phyloP scores from a whole-genome alignment of 1,284 basidiomycete genomes.

The Moesziomyces sp. region DNA sequence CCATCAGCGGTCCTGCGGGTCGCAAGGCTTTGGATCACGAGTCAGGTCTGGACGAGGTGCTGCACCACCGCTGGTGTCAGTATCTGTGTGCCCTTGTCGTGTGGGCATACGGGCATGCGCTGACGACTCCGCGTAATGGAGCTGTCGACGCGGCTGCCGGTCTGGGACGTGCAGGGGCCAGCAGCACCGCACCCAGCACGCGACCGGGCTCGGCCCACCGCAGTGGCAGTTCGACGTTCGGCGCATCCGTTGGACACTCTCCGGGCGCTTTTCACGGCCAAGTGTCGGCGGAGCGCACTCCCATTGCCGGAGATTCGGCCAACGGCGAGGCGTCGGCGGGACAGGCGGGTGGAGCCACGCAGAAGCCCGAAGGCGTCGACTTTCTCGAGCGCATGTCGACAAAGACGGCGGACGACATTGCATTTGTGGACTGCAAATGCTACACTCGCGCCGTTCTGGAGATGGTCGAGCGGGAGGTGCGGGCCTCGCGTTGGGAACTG shows the following conservation, averaged over 20 bases:
- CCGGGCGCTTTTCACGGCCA: constrained; percentile 28
- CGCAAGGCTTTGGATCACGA: constrained; percentile 27
- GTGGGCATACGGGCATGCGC: constrained; percentile 54
- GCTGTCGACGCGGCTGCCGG: constrained; percentile 2
- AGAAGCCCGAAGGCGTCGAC: constrained; percentile 44
- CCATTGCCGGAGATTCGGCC: constrained; percentile 12
- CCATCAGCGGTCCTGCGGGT: constrained; percentile 2
- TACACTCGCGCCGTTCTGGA: constrained; percentile 47
- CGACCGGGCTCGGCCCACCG: constrained; percentile 19
- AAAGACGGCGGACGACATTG: constrained; percentile 42
- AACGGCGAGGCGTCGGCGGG: constrained; percentile 3
- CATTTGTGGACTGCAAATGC: constrained; percentile 47
- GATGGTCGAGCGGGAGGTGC: constrained; percentile 51
- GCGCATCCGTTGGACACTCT: constrained; percentile 12
- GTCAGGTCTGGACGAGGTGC: constrained; percentile 45
- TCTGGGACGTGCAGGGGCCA: not conserved
- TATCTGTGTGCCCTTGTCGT: constrained; percentile 53
- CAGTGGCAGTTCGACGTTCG: constrained; percentile 4
- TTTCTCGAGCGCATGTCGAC: constrained; percentile 49
- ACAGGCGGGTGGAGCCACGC: not conserved
- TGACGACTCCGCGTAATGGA: constrained; percentile 29
- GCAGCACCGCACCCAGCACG: constrained; percentile 7
- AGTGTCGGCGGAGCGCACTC: constrained; percentile 25
- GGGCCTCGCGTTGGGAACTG: constrained; percentile 55
- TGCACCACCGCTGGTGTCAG: constrained; percentile 55